These are phyloP conservation scores for Rhizopogon roseolus DNA, from an alignment of 768 basidiomycete species.

Conservation along the genomic window DNA sequence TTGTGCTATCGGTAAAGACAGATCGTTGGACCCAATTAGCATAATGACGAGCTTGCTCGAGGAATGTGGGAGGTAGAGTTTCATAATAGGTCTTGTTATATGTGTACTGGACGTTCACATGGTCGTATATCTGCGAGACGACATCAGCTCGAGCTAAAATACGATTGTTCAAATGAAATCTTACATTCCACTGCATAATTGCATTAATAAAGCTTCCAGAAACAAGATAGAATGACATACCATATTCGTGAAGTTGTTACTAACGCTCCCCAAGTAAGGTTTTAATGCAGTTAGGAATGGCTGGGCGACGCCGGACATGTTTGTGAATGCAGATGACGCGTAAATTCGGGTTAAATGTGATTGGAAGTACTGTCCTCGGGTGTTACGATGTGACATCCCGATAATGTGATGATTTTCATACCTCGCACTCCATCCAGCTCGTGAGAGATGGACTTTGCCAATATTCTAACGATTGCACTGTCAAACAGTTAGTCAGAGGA, in stretches of 20 bases:
- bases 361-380: constrained; percentile 21
- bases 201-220: background rate
- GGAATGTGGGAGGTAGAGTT: constrained; percentile 62
- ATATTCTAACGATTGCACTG: constrained; percentile 50
- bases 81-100: constrained; percentile 76
- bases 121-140: constrained; percentile 56
- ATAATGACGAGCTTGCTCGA: constrained; percentile 62
- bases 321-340: constrained; percentile 19
- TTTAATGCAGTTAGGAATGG: constrained; percentile 21
- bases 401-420: constrained; percentile 10
- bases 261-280: constrained; percentile 20
- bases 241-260: constrained; percentile 21
- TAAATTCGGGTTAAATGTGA: constrained; percentile 24
- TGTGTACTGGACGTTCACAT: constrained; percentile 60
- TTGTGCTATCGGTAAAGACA: constrained; percentile 56
- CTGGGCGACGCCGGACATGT: constrained; percentile 12
- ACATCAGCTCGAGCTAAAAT: background rate
- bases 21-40: constrained; percentile 71
- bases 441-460: constrained; percentile 58
- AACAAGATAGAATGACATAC: constrained; percentile 17
- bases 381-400: background rate
- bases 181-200: constrained; percentile 57
- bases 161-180: constrained; percentile 11
- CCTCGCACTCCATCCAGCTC: constrained; percentile 66
- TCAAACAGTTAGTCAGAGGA: background rate